Evolutionary conservation across 768 basidiomycete species (phyloP).

Genomic region (Kwoniella botswanensis): DNA sequence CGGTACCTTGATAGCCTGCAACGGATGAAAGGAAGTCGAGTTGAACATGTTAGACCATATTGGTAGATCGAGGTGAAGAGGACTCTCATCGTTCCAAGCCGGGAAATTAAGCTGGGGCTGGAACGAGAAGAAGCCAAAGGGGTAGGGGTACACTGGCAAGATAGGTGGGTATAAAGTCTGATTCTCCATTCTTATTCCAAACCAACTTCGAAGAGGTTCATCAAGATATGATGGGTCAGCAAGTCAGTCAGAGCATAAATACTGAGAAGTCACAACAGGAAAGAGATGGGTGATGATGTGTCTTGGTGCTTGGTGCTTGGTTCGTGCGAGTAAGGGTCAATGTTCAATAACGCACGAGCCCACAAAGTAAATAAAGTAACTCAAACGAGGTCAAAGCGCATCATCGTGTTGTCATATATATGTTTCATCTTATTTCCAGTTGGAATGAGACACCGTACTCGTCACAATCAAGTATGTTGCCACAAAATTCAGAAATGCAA

Average conservation of each 20-base stretch:
- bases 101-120: not conserved
- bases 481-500: no score
- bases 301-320: not conserved
- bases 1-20: not conserved
- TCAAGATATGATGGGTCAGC: not conserved
- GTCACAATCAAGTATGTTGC: no score
- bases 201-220: no score
- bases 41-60: not conserved
- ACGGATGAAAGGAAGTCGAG: not conserved
- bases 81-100: not conserved
- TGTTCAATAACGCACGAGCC: not conserved
- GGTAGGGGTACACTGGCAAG: not conserved
- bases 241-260: no score
- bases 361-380: not conserved
- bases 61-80: not conserved
- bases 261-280: no score
- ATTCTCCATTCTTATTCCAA: not conserved
- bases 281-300: not conserved
- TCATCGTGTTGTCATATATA: no score
- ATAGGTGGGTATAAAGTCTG: not conserved
- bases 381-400: not conserved
- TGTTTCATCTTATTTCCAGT: no score
- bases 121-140: not conserved
- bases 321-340: not conserved
- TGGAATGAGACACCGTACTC: no score